Evolutionary conservation across 768 basidiomycete genomes (phyloP).

Genomic region (Pleurotus sapidus): DNA sequence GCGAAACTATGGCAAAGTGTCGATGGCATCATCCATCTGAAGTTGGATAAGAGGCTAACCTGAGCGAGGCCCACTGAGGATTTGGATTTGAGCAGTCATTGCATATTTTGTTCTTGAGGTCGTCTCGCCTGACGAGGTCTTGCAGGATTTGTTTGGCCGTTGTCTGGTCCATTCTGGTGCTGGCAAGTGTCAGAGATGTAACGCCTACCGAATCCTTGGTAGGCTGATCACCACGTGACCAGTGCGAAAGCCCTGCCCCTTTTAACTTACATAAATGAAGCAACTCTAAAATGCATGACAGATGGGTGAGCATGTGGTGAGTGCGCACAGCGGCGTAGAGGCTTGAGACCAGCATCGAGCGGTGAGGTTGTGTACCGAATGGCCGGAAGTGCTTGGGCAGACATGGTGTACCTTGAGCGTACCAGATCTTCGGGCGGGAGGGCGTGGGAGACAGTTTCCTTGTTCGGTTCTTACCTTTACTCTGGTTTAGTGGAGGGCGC

Average conservation of each 20-base stretch:
- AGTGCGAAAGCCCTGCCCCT: neutral
- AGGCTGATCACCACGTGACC: neutral
- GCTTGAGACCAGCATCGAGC: neutral
- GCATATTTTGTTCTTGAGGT: conserved; percentile 74
- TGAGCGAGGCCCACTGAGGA: conserved; percentile 91
- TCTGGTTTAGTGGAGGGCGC: neutral
- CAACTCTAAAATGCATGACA: neutral
- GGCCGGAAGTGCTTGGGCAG: neutral
- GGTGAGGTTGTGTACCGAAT: neutral
- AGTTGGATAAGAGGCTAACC: conserved; percentile 35
- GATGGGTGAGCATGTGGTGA: neutral
- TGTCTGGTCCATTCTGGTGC: conserved; percentile 54
- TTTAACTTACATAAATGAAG: neutral
- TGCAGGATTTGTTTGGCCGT: conserved; percentile 69
- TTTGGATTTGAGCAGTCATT: conserved; percentile 86
- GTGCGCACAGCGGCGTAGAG: neutral
- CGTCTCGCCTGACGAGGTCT: conserved; percentile 71
- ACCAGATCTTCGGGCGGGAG: neutral
- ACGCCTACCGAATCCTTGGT: conserved; percentile 1
- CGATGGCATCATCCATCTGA: neutral
- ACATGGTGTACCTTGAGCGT: neutral
- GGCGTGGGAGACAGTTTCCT: conserved; percentile 2
- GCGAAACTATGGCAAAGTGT: conserved; percentile 53
- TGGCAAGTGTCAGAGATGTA: conserved; percentile 1
- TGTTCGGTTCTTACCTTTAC: neutral